Conservation (phyloP, 495 filamentous ascomycete species). For the Penicillium riverlandense region DNA sequence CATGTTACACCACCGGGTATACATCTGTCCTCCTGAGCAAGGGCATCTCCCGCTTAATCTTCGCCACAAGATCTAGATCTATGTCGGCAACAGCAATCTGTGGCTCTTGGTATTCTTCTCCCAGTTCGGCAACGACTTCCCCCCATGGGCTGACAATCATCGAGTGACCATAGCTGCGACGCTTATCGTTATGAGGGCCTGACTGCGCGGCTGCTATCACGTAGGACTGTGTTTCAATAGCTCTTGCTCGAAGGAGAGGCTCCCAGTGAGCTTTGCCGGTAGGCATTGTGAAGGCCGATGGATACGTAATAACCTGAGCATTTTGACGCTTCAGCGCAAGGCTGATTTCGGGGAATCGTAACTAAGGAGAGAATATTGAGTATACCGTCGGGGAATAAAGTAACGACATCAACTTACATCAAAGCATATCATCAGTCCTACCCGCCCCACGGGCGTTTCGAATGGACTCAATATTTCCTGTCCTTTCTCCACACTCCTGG, state of each 20-base stretch:
- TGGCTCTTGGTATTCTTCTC: conserved; percentile 41
- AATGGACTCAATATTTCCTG: conserved; percentile 59
- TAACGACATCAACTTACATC: conserved; percentile 49
- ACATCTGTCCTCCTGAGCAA: conserved; percentile 55
- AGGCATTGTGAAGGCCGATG: conserved; percentile 83
- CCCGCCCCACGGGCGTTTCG: conserved; percentile 60
- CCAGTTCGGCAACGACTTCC: conserved; percentile 57
- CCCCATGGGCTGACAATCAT: conserved; percentile 91
- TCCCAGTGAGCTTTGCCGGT: conserved; percentile 88
- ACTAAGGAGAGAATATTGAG: conserved; percentile 17
- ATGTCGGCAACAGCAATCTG: conserved; percentile 46
- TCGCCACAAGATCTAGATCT: conserved; percentile 41
- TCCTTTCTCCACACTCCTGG: conserved; percentile 54
- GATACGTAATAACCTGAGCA: conserved; percentile 77
- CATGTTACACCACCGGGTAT: conserved; percentile 47
- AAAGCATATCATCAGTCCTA: conserved; percentile 82
- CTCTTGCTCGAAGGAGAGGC: conserved; percentile 65
- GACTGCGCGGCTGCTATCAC: conserved; percentile 85
- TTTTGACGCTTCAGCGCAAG: conserved; percentile 57
- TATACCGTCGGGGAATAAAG: neutral
- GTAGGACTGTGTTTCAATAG: conserved; percentile 85
- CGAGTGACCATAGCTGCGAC: conserved; percentile 81
- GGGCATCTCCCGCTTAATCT: conserved; percentile 56
- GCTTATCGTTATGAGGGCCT: conserved; percentile 68
- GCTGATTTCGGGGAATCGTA: conserved; percentile 76